Evolutionary conservation across 2,329 filamentous ascomycete species (phyloP).

Genomic region (Ophiostoma sp.): DNA sequence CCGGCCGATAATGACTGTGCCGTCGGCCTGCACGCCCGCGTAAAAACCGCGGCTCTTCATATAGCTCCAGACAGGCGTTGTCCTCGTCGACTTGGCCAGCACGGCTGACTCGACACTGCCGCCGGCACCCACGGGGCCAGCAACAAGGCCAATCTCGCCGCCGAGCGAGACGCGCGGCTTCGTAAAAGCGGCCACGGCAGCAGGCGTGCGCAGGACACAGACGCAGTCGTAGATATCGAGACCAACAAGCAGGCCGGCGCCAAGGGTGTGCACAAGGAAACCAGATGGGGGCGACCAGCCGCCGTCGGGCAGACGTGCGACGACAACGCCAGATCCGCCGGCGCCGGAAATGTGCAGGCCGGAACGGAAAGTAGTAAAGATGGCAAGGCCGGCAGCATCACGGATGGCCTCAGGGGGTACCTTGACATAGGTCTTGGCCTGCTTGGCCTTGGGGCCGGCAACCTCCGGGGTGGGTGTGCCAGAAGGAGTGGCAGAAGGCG

Average conservation of each 20-base stretch:
- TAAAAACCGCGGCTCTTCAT: constrained; percentile 87
- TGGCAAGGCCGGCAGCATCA: constrained; percentile 60
- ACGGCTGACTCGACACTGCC: constrained; percentile 63
- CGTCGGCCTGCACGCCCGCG: constrained; percentile 79
- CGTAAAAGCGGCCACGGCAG: constrained; percentile 63
- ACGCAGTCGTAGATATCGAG: constrained; percentile 74
- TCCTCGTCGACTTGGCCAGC: constrained; percentile 37
- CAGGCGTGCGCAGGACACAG: constrained; percentile 63
- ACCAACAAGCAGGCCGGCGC: constrained; percentile 63
- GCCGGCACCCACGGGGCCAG: constrained; percentile 64
- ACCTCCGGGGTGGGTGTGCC: constrained; percentile 22
- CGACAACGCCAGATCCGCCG: constrained; percentile 54
- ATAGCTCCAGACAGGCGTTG: constrained; percentile 56
- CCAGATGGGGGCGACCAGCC: constrained; percentile 68
- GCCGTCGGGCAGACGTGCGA: constrained; percentile 52
- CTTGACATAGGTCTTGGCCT: constrained; percentile 36
- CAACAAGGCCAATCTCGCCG: constrained; percentile 70
- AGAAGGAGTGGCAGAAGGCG: not conserved
- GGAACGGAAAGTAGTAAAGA: constrained; percentile 62
- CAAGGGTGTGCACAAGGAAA: constrained; percentile 65
- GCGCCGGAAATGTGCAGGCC: constrained; percentile 53
- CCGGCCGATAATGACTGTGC: constrained; percentile 78
- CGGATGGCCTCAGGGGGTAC: constrained; percentile 44
- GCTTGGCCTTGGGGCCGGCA: constrained; percentile 29
- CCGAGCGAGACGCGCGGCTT: constrained; percentile 68